Conservation (phyloP, 2,329 filamentous ascomycete species). For the Tolypocladium paradoxum region DNA sequence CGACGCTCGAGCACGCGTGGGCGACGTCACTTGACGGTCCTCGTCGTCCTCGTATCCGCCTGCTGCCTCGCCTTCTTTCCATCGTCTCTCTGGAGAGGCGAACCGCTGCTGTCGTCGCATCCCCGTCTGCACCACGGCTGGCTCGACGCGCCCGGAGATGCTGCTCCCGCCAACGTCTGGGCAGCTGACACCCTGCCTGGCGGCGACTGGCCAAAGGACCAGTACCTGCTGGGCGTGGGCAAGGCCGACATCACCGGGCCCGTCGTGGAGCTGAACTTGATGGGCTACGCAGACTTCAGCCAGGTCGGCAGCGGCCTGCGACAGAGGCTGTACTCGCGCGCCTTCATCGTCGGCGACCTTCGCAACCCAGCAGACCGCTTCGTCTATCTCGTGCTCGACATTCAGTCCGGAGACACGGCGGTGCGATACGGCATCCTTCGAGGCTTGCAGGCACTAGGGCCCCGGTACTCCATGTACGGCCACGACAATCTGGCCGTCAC, state of each 20-base stretch:
- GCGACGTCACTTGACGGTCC: conserved; percentile 4
- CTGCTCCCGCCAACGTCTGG: conserved; percentile 5
- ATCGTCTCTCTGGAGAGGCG: conserved; percentile 6
- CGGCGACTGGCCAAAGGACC: conserved; percentile 6
- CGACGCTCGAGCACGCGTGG: conserved; percentile 1
- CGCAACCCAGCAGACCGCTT: conserved; percentile 58
- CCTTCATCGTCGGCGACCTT: conserved; percentile 72
- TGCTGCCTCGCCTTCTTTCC: conserved; percentile 7
- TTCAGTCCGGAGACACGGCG: conserved; percentile 75
- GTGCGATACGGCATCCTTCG: conserved; percentile 74
- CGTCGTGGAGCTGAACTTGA: conserved; percentile 80
- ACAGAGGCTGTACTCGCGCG: conserved; percentile 74
- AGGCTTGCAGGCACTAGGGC: conserved; percentile 55
- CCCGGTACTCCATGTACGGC: conserved; percentile 59
- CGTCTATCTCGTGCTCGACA: conserved; percentile 80
- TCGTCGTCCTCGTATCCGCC: conserved; percentile 6
- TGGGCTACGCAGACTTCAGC: conserved; percentile 71
- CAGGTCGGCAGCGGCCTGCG: conserved; percentile 77
- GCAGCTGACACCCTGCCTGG: conserved; percentile 5
- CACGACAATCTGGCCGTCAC: conserved; percentile 78
- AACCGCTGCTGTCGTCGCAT: conserved; percentile 7
- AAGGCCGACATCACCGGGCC: conserved; percentile 53
- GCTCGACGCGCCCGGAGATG: background rate
- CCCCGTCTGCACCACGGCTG: conserved; percentile 1
- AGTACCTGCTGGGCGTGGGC: conserved; percentile 40